These are phyloP conservation scores for Malania oleifera DNA, from an alignment of 164 flowering plant genomes.

Conservation along the genomic window DNA sequence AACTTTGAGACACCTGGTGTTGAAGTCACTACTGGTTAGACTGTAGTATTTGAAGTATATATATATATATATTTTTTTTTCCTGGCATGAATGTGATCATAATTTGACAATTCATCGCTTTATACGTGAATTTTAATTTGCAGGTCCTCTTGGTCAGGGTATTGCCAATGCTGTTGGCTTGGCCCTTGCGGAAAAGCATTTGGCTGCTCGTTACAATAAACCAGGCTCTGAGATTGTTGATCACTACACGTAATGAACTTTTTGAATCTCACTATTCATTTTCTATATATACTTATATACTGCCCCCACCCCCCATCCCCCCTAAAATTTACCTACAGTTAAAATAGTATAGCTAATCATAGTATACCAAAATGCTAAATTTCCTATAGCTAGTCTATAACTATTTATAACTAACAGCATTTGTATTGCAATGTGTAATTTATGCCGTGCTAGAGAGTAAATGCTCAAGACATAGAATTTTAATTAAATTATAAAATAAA, in stretches of 20 bases:
- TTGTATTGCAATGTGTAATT: too few species aligned
- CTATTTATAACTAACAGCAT: too few species aligned
- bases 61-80: not conserved
- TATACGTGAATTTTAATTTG: not conserved
- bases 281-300: too few species aligned
- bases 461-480: too few species aligned
- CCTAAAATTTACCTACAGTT: too few species aligned
- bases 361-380: too few species aligned
- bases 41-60: not conserved
- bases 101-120: not conserved
- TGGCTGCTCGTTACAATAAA: conserved; percentile 94
- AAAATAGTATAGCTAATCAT: too few species aligned
- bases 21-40: conserved; percentile 97
- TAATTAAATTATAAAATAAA: too few species aligned
- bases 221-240: conserved; percentile 85
- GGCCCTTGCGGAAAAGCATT: conserved; percentile 97
- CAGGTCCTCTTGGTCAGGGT: conserved; percentile 99
- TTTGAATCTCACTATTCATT: not conserved
- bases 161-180: conserved; percentile 93
- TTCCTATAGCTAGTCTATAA: too few species aligned
- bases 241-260: conserved; percentile 78
- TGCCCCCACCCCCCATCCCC: too few species aligned
- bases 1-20: conserved; percentile 97
- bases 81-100: not conserved
- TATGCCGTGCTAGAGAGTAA: too few species aligned